Evolutionary conservation across 2,329 filamentous ascomycete genomes (phyloP).

Genomic region (Aureobasidium lini): DNA sequence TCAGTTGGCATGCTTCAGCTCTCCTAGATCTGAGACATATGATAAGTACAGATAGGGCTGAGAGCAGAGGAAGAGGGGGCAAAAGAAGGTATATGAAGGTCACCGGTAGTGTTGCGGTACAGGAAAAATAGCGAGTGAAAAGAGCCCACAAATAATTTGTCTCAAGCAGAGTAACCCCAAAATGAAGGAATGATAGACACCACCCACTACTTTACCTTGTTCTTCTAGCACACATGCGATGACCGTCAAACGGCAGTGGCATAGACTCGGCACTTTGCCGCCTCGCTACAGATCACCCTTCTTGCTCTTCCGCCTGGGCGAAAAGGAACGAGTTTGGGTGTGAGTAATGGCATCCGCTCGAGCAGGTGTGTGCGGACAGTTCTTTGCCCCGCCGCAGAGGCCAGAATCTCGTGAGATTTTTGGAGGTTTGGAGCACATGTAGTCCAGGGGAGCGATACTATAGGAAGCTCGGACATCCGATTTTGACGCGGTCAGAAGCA

Average conservation of each 20-base stretch:
- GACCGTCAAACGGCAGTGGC: background rate
- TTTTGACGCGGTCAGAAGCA: background rate
- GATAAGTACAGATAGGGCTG: background rate
- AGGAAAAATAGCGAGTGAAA: background rate
- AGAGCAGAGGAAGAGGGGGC: background rate
- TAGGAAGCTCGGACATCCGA: background rate
- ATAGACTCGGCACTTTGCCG: background rate
- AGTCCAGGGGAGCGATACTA: background rate
- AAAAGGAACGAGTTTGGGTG: background rate
- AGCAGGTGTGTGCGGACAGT: too few relatives aligned
- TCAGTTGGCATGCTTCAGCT: background rate
- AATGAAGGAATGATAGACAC: background rate
- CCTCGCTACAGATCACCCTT: background rate
- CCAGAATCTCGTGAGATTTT: background rate
- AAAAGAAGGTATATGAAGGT: background rate
- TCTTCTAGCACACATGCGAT: background rate
- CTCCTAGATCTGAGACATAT: background rate
- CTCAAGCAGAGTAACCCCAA: background rate
- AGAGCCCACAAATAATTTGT: background rate
- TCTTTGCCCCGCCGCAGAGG: background rate
- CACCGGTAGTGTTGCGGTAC: background rate
- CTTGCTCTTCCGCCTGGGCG: background rate
- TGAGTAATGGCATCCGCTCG: background rate
- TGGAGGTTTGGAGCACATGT: background rate
- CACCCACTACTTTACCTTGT: background rate